Conservation (phyloP, 2,329 filamentous ascomycete species). For the Zasmidium angulare region DNA sequence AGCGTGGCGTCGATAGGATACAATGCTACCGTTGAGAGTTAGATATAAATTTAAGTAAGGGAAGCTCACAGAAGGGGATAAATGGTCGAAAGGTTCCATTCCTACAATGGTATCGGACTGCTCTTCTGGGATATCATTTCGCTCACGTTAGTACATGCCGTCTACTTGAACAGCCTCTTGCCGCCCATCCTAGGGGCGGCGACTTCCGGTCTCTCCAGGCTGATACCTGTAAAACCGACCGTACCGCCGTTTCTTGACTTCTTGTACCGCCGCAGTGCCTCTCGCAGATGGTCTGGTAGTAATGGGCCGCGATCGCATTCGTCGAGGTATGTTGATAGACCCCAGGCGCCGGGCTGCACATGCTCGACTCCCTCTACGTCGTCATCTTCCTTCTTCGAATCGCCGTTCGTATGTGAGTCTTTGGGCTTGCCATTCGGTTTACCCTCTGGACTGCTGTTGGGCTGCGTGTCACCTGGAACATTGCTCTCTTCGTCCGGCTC, state of each 20-base stretch:
- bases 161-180: constrained; percentile 45
- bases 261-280: constrained; percentile 70
- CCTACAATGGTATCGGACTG: neutral
- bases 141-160: neutral
- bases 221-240: constrained; percentile 51
- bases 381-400: constrained; percentile 5
- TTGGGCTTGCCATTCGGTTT: constrained; percentile 10
- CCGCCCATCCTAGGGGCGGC: constrained; percentile 46
- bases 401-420: neutral
- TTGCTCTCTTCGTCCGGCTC: too few species aligned
- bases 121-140: neutral
- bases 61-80: neutral
- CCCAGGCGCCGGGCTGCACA: constrained; percentile 27
- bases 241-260: constrained; percentile 62
- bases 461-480: neutral
- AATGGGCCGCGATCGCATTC: constrained; percentile 56
- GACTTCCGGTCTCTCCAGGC: constrained; percentile 43
- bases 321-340: constrained; percentile 25
- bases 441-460: constrained; percentile 1
- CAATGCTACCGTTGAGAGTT: constrained; percentile 32
- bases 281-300: constrained; percentile 71
- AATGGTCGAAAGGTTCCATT: neutral
- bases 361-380: constrained; percentile 17
- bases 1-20: constrained; percentile 39
- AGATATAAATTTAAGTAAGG: neutral